Evolutionary conservation across 345 rosid genomes (phyloP).

Genomic region (Diplotaxis tenuifolia): DNA sequence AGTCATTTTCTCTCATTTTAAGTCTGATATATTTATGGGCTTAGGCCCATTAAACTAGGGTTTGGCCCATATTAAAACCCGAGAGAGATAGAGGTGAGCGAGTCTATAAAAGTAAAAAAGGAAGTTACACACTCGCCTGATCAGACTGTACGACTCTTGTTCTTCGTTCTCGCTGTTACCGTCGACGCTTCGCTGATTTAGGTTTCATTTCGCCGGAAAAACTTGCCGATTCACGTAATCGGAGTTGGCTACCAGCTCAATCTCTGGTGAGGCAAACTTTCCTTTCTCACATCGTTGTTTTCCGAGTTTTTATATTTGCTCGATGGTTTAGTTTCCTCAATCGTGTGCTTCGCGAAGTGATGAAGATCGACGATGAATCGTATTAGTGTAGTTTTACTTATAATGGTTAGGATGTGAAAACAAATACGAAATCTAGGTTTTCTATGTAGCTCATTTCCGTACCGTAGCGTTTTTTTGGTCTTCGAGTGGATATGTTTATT

Average conservation of each 20-base stretch:
- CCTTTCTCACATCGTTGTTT: constrained; percentile 19
- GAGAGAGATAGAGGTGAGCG: background rate
- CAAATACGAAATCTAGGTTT: constrained; percentile 36
- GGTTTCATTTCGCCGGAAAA: constrained; percentile 26
- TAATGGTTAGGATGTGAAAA: constrained; percentile 1
- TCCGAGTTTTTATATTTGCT: background rate
- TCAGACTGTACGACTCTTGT: constrained; percentile 35
- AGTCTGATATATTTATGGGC: background rate
- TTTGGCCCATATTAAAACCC: background rate
- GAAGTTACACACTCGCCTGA: constrained; percentile 34
- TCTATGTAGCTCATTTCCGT: constrained; percentile 12
- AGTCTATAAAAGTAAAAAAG: background rate
- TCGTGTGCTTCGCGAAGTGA: constrained; percentile 13
- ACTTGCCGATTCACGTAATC: constrained; percentile 7
- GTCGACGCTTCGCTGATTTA: constrained; percentile 24
- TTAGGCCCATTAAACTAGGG: background rate
- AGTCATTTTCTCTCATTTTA: too few relatives aligned
- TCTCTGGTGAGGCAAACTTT: constrained; percentile 26
- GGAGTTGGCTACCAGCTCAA: constrained; percentile 29
- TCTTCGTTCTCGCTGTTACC: constrained; percentile 28
- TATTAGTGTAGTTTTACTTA: background rate
- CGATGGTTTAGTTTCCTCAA: constrained; percentile 8
- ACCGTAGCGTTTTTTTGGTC: background rate
- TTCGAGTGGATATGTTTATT: constrained; percentile 10
- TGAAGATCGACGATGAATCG: constrained; percentile 17